Conservation (phyloP, 2,329 filamentous ascomycete species). For the Apiospora kogelbergensis region DNA sequence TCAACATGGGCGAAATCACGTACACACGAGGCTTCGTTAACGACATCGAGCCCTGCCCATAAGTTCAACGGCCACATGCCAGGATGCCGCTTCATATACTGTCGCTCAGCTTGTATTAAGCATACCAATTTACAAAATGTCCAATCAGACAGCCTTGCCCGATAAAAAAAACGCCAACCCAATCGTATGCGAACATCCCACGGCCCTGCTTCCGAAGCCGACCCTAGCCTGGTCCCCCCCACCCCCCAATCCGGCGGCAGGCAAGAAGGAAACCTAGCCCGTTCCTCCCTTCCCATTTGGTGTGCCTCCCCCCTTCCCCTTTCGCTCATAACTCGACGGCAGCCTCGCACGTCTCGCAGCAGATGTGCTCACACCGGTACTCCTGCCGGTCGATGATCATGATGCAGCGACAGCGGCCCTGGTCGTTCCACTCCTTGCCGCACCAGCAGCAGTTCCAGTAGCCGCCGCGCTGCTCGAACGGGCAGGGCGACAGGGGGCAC, state of each 20-base stretch:
- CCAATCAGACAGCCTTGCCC: not conserved
- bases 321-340: conserved; percentile 31
- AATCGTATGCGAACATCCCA: not conserved
- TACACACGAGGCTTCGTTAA: not conserved
- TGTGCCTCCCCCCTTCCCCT: not conserved
- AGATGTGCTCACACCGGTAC: conserved; percentile 54
- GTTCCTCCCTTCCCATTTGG: not conserved
- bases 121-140: not conserved
- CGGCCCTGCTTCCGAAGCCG: not conserved
- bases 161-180: not conserved
- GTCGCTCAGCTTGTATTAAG: not conserved
- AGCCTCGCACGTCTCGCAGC: conserved; percentile 50
- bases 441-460: conserved; percentile 59
- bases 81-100: not conserved
- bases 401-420: conserved; percentile 50
- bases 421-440: conserved; percentile 51
- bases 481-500: conserved; percentile 48
- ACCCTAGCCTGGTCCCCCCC: not conserved
- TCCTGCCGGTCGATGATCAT: conserved; percentile 52
- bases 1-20: not conserved
- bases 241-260: not conserved
- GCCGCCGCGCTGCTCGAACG: conserved; percentile 49
- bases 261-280: too few relatives aligned
- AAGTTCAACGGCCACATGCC: not conserved
- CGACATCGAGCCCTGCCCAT: not conserved